phyloP scores from a whole-genome alignment of 306 rosid genomes.

The Sicyos baderoa region DNA sequence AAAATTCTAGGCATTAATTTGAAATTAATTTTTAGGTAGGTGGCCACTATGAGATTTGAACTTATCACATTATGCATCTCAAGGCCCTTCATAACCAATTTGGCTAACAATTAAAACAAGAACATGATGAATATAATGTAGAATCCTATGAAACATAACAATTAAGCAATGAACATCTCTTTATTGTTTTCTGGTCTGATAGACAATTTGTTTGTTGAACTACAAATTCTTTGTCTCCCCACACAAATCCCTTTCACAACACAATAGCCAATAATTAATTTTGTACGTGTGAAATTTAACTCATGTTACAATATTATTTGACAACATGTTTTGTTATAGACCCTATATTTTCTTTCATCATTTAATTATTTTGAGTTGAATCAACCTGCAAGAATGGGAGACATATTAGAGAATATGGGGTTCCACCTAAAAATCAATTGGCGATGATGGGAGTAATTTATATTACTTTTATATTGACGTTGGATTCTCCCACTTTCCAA shows the following conservation, averaged over 20 bases:
- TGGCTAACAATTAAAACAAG: background rate
- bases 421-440: too few species aligned
- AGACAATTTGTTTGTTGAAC: background rate
- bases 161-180: background rate
- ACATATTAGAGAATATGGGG: too few species aligned
- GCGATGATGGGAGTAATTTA: too few species aligned
- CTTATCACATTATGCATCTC: too few species aligned
- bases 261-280: background rate
- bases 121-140: background rate
- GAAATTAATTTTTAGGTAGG: too few species aligned
- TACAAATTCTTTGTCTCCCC: background rate
- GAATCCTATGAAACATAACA: background rate
- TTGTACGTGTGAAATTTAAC: background rate
- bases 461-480: too few species aligned
- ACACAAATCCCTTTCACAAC: background rate
- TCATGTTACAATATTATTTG: background rate
- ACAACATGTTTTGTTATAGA: background rate
- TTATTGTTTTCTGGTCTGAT: conserved; percentile 1
- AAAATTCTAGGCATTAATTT: too few species aligned
- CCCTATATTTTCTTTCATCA: background rate
- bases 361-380: background rate
- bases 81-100: too few species aligned
- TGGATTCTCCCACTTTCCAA: too few species aligned
- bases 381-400: background rate
- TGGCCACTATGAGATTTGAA: too few species aligned